These are phyloP conservation scores for Fusarium fracticaudum DNA, from an alignment of 2,329 filamentous ascomycete species.

Conservation along the genomic window DNA sequence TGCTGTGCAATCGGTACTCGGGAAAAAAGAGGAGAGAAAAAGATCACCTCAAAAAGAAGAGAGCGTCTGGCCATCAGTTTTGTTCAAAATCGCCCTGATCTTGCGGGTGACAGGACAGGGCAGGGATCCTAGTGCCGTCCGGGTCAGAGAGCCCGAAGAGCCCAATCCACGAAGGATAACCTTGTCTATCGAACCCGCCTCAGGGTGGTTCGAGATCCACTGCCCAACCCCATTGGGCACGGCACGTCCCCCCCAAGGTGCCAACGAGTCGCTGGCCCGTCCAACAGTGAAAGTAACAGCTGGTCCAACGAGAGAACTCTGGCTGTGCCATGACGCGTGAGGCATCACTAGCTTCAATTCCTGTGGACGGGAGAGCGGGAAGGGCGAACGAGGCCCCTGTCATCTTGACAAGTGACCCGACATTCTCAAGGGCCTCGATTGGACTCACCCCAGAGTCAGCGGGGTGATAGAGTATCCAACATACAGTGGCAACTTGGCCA, in stretches of 20 bases:
- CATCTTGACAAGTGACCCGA: slow-evolving; percentile 11
- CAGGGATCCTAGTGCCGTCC: slow-evolving; percentile 19
- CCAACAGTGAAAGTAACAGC: slow-evolving; percentile 19
- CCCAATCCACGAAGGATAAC: slow-evolving; percentile 38
- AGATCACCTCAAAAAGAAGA: slow-evolving; percentile 8
- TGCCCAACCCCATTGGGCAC: slow-evolving; percentile 39
- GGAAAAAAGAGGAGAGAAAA: slow-evolving; percentile 9
- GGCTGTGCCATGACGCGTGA: slow-evolving; percentile 27
- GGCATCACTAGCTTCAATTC: neutral
- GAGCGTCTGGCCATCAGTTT: slow-evolving; percentile 16
- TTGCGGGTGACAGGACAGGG: slow-evolving; percentile 1
- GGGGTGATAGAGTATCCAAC: slow-evolving; percentile 12
- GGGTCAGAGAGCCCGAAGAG: slow-evolving; percentile 33
- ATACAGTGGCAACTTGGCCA: slow-evolving; percentile 29
- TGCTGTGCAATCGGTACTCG: slow-evolving; percentile 15
- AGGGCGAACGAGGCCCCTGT: slow-evolving; percentile 5
- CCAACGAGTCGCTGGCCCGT: neutral
- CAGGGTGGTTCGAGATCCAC: slow-evolving; percentile 41
- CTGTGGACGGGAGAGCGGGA: slow-evolving; percentile 27
- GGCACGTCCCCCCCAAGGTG: slow-evolving; percentile 23
- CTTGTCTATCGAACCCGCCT: slow-evolving; percentile 28
- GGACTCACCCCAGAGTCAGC: slow-evolving; percentile 22
- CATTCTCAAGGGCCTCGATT: slow-evolving; percentile 21
- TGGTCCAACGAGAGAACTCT: slow-evolving; percentile 21
- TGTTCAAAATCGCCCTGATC: slow-evolving; percentile 19